Percentiles rank a stretch among this genome's conserved stretches.
phyloP scores from a whole-genome alignment of 148 eudicot genomes.

The Suaeda aralocaspica region DNA sequence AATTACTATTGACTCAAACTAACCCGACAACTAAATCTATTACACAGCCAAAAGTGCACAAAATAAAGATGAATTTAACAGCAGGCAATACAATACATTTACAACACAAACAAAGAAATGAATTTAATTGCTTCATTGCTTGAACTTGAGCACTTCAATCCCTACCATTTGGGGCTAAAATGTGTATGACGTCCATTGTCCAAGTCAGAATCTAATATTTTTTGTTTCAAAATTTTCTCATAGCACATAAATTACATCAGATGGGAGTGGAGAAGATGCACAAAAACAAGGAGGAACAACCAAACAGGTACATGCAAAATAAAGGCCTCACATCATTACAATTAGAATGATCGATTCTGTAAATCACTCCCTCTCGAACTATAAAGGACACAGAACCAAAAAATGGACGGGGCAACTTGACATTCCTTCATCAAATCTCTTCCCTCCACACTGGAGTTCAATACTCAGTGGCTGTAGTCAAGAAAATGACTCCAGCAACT shows the following conservation, averaged over 20 bases:
- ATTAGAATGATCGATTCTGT: conserved; percentile 6
- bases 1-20: too few relatives aligned
- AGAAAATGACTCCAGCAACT: too few relatives aligned
- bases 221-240: not conserved
- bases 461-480: not conserved
- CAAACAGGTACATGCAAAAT: too few relatives aligned
- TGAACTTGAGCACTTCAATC: too few relatives aligned
- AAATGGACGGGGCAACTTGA: too few relatives aligned
- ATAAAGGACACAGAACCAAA: not conserved
- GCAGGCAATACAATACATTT: too few relatives aligned
- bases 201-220: not conserved
- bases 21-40: too few relatives aligned
- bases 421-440: too few relatives aligned
- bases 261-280: conserved; percentile 9
- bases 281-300: not conserved
- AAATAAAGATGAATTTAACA: too few relatives aligned
- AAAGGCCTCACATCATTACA: not conserved
- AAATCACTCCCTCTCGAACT: not conserved
- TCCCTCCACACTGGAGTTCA: conserved; percentile 4
- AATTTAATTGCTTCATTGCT: too few relatives aligned
- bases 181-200: not conserved
- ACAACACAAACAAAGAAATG: too few relatives aligned
- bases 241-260: not conserved
- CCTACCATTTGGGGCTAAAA: not conserved
- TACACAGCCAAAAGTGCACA: too few relatives aligned